These are phyloP conservation scores for Fusarium sp. DNA, from an alignment of 2,329 filamentous ascomycete genomes.

Conservation along the genomic window DNA sequence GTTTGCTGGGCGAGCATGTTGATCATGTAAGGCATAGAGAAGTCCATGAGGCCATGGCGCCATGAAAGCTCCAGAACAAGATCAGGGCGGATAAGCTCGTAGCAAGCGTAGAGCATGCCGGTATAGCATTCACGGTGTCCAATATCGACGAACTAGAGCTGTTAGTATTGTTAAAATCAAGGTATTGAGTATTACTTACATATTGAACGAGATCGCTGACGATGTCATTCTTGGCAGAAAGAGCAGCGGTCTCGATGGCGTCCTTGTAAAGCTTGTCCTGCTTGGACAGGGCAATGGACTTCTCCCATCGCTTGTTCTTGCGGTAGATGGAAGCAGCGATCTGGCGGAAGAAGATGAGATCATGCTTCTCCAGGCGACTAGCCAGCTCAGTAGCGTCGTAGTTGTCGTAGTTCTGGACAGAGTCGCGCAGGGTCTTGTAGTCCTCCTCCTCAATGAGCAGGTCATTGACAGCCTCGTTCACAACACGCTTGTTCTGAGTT, in stretches of 20 bases:
- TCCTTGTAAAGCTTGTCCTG: slow-evolving; percentile 99
- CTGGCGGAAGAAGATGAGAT: slow-evolving; percentile 98
- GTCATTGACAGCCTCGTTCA: slow-evolving; percentile 98
- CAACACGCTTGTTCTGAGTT: slow-evolving; percentile 95
- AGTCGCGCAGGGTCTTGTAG: slow-evolving; percentile 97
- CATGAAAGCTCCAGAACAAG: slow-evolving; percentile 96
- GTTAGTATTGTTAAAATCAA: slow-evolving; percentile 46
- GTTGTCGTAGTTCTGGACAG: slow-evolving; percentile 98
- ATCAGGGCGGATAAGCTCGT: slow-evolving; percentile 94
- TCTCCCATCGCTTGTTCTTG: slow-evolving; percentile 99
- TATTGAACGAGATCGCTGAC: slow-evolving; percentile 97
- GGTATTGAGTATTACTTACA: slow-evolving; percentile 71
- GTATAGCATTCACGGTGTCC: slow-evolving; percentile 99
- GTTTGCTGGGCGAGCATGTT: slow-evolving; percentile 95
- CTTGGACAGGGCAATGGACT: slow-evolving; percentile 96
- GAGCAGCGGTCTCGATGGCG: slow-evolving; percentile 95
- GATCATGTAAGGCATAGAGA: slow-evolving; percentile 99
- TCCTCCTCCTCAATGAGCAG: slow-evolving; percentile 98
- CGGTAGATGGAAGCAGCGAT: slow-evolving; percentile 98
- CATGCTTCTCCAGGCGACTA: slow-evolving; percentile 93
- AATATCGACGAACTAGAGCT: slow-evolving; percentile 91
- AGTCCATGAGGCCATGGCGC: slow-evolving; percentile 94
- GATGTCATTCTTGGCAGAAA: slow-evolving; percentile 89
- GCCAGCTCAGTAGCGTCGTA: slow-evolving; percentile 96
- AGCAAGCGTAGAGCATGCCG: slow-evolving; percentile 99